Base-by-base conservation (phyloP, 495 filamentous ascomycete species). In the Emericellopsis terricola region DNA sequence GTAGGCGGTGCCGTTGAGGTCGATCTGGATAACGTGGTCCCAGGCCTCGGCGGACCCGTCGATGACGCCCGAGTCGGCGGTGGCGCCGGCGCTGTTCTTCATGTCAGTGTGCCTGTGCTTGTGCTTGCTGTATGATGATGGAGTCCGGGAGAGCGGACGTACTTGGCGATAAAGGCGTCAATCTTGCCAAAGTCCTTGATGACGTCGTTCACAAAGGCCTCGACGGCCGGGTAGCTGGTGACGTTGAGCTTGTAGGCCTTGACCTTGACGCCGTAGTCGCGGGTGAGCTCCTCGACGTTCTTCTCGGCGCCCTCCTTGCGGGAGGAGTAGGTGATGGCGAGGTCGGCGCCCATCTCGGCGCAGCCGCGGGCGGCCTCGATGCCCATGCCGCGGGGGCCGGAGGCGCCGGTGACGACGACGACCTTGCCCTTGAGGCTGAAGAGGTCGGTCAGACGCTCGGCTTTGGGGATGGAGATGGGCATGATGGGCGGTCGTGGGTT, bases 181-280 rank as follows among this genome's bases (percentile, higher is more conserved):
- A 62, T 57, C 27, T 64, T 62, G 19, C 68, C 76, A 38, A 73
- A 70, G 38, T 73, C 65, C 21, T 56, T 46, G 15, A 67, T 33
- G 6, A 71, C 53, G n/a, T 65, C 52, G 4, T 49, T 42, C 33
- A 77, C 67, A 24, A 76, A 51, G 33, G 62, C 56, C 31, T 66
- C 55, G 13, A 72, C 62, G 8, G 64, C 56, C 16, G 48, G 44
- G n/a, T 51, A 67, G 35, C 79, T 65, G 33, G 65, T 60, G n/a
- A 80, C 63, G 49, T 81, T 65, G 28, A 68, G 64, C 43, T 68
- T 65, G 61, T 78, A 77, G 44, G 70, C 77, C 37, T 66, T 66
- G 37, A 65, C 67, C 29, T 72, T 74, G 39, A 81, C 60, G 32
- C 71, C 67, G 39, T 57, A 53, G 0, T 50, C 46, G 30, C 45